Conservation (phyloP, 768 basidiomycete genomes). For the Amanita inopinata region DNA sequence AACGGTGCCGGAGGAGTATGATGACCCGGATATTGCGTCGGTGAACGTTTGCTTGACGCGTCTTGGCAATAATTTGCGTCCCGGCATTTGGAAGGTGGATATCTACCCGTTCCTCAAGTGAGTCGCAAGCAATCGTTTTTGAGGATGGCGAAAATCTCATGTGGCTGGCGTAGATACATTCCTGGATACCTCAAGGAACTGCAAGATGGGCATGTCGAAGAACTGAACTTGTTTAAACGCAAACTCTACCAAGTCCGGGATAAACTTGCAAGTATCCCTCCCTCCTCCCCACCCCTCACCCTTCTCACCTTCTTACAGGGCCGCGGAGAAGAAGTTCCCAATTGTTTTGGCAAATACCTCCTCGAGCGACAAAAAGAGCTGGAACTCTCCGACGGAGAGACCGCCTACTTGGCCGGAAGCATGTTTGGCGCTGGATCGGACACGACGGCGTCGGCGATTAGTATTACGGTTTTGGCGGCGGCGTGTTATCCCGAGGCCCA, state of each 20-base stretch:
- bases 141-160: too few species aligned
- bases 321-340: constrained; percentile 24
- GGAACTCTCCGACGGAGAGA: constrained; percentile 45
- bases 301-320: constrained; percentile 15
- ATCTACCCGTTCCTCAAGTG: constrained; percentile 32
- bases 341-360: constrained; percentile 49
- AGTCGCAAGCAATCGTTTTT: constrained; percentile 8
- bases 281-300: neutral
- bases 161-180: constrained; percentile 28
- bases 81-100: constrained; percentile 39
- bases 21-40: constrained; percentile 37
- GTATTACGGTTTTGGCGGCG: constrained; percentile 46
- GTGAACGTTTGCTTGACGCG: constrained; percentile 37
- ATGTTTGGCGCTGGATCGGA: constrained; percentile 63
- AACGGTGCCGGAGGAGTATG: constrained; percentile 27
- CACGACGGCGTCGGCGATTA: constrained; percentile 53
- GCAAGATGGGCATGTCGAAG: constrained; percentile 44
- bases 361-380: constrained; percentile 45
- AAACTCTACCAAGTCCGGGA: constrained; percentile 37
- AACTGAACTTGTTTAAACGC: constrained; percentile 42
- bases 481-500: constrained; percentile 47
- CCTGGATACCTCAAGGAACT: constrained; percentile 56
- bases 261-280: constrained; percentile 28
- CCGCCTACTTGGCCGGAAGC: constrained; percentile 52
- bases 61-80: constrained; percentile 33